Evolutionary conservation across 345 rosid genomes (phyloP), one percentile per base, ranked within the genome.

Genomic region (Brassica nigra): DNA sequence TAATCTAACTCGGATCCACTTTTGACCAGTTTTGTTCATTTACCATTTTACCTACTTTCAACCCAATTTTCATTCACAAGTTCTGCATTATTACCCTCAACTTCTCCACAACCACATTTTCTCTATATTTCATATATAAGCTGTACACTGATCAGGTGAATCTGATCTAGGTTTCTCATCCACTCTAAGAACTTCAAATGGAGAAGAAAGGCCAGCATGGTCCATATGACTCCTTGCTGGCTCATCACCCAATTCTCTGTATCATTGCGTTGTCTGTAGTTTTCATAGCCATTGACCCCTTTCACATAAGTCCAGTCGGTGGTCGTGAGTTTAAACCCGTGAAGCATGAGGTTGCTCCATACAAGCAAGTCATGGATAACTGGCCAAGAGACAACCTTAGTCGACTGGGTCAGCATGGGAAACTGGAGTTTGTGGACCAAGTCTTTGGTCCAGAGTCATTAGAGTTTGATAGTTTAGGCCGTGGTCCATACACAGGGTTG

Each of bases 401-500:
- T 74, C 81, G 85, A 57, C 61, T 95, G 8, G 92, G 84, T n/a
- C 66, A 67, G 18, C 39, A 76, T 12, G 98, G 99, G 73, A 93
- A 86, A 30, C 69, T 90, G 61, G 97, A 90, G 91, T 95, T 93
- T 64, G 89, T 81, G 2, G 86, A 87, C 68, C 76, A 93, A 75
- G 91, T 93, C 18, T 95, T 85, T 33, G 99, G 98, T 2, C 99
- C 99, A 1, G 99, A 95, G 77, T 95, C 98, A 0, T 75, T 95
- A 74, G 99, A 95, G 87, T 93, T 95, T 37, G 98, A 95, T 70
- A 74, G 76, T 68, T 69, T 81, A 4, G 98, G 99, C 2, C 88
- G 80, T 33, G 98, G 97, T n/a, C 99, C 99, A 8, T 95, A 95
- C 79, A 47, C 95, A 0, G 99, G 99, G 3, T 76, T 95, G 68